Evolutionary conservation across 106 monocot species (phyloP), one percentile per base, ranked within the genome.

Genomic region (Triglochin maritima): DNA sequence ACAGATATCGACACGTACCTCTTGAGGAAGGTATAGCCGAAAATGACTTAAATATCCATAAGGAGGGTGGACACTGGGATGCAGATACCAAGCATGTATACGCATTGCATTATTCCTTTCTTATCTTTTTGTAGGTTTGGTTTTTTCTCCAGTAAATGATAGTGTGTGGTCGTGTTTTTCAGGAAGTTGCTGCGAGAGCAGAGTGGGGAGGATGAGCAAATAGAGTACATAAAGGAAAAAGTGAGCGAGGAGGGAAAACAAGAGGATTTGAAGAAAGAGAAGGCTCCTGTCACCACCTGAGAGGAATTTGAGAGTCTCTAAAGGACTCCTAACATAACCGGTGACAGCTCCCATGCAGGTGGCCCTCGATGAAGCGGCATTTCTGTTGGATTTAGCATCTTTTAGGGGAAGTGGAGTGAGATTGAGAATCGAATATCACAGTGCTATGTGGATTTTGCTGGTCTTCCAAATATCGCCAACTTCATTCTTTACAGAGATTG

Each of bases 141-240:
- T 64, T 58, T 42, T 12, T 49, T 12, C n/a, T n/a, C n/a, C 17
- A 12, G 45, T 46, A 64, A 48, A 14, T 9, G 6, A 5, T 44
- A 16, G 10, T 66, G 13, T 54, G 46, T 44, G 17, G 4, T 67
- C 6, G 2, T 66, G 12, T 66, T 15, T 17, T 4, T 58, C 80
- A 96, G 91, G 86, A 88, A 69, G 88, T 88, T 80, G 91, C 91
- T 56, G 80, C 75, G 62, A 80, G 91, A 62, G 91, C 96, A 16
- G 71, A 82, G 67, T 96, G 96, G 96, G 96, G 91, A 91, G 2
- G 91, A 91, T 63, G 96, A 96, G 73, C 96, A 96, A 65, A 91
- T 96, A 51, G 96, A 96, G 67, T 96, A 80, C 63, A 81, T 91
- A 74, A 82, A 79, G 66, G 91, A 96, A 74, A 96, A 96, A 59